Conservation (phyloP, 2,329 filamentous ascomycete genomes). For the Fusarium virguliforme region DNA sequence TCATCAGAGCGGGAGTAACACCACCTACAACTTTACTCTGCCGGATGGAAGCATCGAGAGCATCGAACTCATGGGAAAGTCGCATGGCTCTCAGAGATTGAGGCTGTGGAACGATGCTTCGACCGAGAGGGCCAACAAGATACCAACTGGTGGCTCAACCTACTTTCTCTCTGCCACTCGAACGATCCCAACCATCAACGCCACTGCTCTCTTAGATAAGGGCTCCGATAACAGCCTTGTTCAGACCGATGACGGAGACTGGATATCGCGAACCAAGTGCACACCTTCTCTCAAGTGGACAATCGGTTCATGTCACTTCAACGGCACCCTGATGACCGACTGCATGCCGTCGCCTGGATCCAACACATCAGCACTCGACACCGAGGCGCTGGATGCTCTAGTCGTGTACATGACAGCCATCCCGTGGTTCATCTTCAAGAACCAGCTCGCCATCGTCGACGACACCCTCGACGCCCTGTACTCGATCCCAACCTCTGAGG, state of each 20-base stretch:
- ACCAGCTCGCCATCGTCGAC: slow-evolving; percentile 35
- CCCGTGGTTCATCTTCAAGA: slow-evolving; percentile 44
- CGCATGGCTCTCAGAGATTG: slow-evolving; percentile 25
- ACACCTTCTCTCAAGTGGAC: slow-evolving; percentile 38
- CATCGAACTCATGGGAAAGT: slow-evolving; percentile 23
- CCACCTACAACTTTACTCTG: slow-evolving; percentile 43
- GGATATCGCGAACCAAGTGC: slow-evolving; percentile 42
- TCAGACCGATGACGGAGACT: slow-evolving; percentile 33
- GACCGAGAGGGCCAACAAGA: slow-evolving; percentile 12
- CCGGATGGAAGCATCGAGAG: slow-evolving; percentile 33
- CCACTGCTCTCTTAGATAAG: slow-evolving; percentile 27
- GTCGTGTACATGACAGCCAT: slow-evolving; percentile 44
- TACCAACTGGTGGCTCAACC: slow-evolving; percentile 28
- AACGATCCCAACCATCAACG: slow-evolving; percentile 39
- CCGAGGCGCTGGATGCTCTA: slow-evolving; percentile 29
- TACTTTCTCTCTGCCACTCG: slow-evolving; percentile 41
- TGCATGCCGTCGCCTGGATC: slow-evolving; percentile 8
- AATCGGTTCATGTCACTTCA: slow-evolving; percentile 40
- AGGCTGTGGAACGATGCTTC: slow-evolving; percentile 36
- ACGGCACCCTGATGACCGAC: slow-evolving; percentile 40
- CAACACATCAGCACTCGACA: slow-evolving; percentile 38
- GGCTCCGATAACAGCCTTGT: slow-evolving; percentile 38
- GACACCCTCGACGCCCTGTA: slow-evolving; percentile 41
- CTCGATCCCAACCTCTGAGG: slow-evolving; percentile 41
- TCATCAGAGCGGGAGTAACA: slow-evolving; percentile 23